These are phyloP conservation scores for Capsella rubella DNA, from an alignment of 441 rosid genomes.

Conservation along the genomic window DNA sequence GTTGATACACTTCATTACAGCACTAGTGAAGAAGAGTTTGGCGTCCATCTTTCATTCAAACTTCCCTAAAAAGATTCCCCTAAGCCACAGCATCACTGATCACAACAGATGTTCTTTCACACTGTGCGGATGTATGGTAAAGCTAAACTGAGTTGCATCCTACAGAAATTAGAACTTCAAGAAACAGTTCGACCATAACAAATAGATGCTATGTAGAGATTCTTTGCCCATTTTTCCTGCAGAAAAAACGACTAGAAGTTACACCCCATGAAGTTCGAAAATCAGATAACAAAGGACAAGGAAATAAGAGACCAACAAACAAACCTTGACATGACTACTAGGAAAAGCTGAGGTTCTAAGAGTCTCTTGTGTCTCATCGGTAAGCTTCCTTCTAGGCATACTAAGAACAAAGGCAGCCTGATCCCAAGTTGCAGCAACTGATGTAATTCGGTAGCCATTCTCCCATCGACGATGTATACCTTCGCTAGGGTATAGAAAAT, in stretches of 20 bases:
- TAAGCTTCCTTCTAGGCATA: conserved; percentile 79
- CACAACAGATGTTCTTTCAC: conserved; percentile 40
- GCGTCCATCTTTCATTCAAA: conserved; percentile 56
- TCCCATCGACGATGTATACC: conserved; percentile 98
- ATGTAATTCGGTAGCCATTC: conserved; percentile 86
- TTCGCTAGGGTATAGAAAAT: conserved; percentile 95
- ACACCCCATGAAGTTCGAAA: background rate
- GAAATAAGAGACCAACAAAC: conserved; percentile 21
- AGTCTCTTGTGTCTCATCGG: conserved; percentile 93
- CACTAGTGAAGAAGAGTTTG: conserved; percentile 48
- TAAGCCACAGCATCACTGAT: conserved; percentile 42
- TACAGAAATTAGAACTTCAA: conserved; percentile 48
- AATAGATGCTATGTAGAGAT: conserved; percentile 67
- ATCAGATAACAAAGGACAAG: background rate
- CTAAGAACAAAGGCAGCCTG: conserved; percentile 95
- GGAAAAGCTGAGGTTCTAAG: conserved; percentile 94
- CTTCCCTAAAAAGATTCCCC: conserved; percentile 44
- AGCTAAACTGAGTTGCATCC: conserved; percentile 41
- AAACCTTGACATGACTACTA: conserved; percentile 92
- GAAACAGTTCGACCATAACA: conserved; percentile 76
- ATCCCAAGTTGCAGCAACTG: conserved; percentile 92
- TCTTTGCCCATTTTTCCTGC: conserved; percentile 87
- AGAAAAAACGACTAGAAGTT: conserved; percentile 26
- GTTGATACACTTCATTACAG: conserved; percentile 50
- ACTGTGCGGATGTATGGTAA: conserved; percentile 33